These are phyloP conservation scores for Dryas alaskensis DNA, from an alignment of 306 rosid species.

Conservation along the genomic window DNA sequence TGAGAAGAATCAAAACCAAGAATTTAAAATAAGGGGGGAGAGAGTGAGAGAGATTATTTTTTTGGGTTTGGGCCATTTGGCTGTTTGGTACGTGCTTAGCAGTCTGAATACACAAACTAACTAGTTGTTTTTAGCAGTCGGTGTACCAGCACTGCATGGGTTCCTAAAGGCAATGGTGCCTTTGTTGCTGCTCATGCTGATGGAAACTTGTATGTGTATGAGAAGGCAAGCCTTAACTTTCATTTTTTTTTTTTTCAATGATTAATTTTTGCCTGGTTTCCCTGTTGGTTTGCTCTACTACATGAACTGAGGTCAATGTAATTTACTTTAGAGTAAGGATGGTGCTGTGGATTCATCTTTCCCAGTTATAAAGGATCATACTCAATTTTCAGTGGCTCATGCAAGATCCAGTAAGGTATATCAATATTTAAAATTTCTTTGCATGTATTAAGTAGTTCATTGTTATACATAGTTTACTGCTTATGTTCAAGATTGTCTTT, in stretches of 20 bases:
- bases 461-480: not conserved
- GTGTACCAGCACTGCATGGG: slow-evolving; percentile 83
- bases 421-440: not conserved
- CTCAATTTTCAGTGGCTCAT: slow-evolving; percentile 84
- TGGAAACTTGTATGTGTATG: slow-evolving; percentile 87
- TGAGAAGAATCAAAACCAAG: not conserved
- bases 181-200: slow-evolving; percentile 92
- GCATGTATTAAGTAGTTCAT: not conserved
- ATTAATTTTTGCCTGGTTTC: slow-evolving; percentile 18
- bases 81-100: not conserved
- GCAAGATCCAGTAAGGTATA: slow-evolving; percentile 91
- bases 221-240: slow-evolving; percentile 66
- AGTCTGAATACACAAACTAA: not conserved
- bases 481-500: not conserved
- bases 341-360: slow-evolving; percentile 80
- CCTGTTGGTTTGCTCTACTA: not conserved
- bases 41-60: not conserved
- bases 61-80: not conserved
- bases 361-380: slow-evolving; percentile 76
- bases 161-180: slow-evolving; percentile 80
- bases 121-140: slow-evolving; percentile 64
- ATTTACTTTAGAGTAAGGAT: slow-evolving; percentile 62
- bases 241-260: not conserved
- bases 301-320: not conserved
- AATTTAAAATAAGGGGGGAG: not conserved